These are phyloP conservation scores for Cercospora janseana DNA, from an alignment of 2,329 filamentous ascomycete species.

Conservation along the genomic window DNA sequence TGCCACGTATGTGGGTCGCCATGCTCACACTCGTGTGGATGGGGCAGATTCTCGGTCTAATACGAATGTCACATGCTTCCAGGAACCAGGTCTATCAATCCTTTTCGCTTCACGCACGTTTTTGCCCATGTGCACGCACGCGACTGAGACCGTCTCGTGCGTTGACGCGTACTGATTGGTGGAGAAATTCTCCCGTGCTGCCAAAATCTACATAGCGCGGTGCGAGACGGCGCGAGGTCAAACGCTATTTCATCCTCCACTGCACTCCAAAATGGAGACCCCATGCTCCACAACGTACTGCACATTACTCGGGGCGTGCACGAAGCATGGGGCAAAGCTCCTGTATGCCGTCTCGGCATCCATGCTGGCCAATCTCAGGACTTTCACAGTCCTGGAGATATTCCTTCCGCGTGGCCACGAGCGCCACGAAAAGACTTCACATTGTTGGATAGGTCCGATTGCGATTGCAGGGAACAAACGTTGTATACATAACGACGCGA, in stretches of 20 bases:
- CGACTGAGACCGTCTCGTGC: neutral
- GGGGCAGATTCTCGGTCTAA: too few species aligned
- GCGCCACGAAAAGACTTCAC: constrained; percentile 10
- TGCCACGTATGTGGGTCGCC: too few species aligned
- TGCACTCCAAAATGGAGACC: constrained; percentile 6
- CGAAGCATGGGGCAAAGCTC: neutral
- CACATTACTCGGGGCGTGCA: too few species aligned
- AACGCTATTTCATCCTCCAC: neutral
- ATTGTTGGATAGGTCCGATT: neutral
- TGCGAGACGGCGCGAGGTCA: constrained; percentile 9
- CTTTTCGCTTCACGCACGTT: too few species aligned
- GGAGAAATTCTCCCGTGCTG: constrained; percentile 4
- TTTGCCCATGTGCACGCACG: neutral
- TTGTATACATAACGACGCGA: constrained; percentile 4
- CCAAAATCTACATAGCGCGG: neutral
- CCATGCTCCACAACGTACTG: neutral
- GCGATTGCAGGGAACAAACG: neutral
- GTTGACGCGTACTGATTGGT: constrained; percentile 5
- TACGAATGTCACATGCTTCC: too few species aligned
- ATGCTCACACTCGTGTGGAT: too few species aligned
- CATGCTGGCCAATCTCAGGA: neutral
- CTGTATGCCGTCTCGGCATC: neutral
- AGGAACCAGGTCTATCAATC: too few species aligned
- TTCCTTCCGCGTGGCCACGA: constrained; percentile 12
- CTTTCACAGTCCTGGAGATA: constrained; percentile 11